Base-by-base conservation (phyloP, 305 asterid species). In the Nicotiana rustica region DNA sequence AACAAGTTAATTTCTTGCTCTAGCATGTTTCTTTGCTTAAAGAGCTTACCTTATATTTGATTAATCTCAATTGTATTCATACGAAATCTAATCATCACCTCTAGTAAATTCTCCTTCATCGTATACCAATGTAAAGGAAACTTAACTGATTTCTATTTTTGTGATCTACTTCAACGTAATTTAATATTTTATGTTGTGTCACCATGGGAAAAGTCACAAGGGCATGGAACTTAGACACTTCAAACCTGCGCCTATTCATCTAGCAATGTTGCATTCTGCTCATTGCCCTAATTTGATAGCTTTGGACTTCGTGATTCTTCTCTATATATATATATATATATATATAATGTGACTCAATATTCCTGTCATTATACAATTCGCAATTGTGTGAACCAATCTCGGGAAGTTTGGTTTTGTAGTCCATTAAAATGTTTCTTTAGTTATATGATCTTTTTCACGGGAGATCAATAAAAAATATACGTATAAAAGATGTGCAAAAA, bases 291-390 rank as follows among this genome's bases (percentile, higher is more conserved):
- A 10, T 77, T 69, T 70, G 76, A 65, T 78, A 77, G 38, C 56
- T 79, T 56, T 57, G 69, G 85, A 85, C 79, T 84, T 21, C 8
- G 84, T 80, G 82, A 17, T 73, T 81, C 76, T 75, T 69, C 77
- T 67, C 2, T 33, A 33, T 33, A 33, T 33, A 33, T 33, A 56
- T 18, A 52, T 31, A 31, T 31, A 33, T 33, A 33, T 33, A 33
- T 33, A 33, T 33, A 56, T 18, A 52, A 35, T 68, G 38, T 81
- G 38, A 59, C 19, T 38, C 73, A 56, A 57, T 82, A 10, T 38
- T 36, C 21, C 21, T n/a, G 61, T 19, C 73, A 81, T 83, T n/a
- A 5, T 47, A 44, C 57, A 69, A 25, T 52, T 78, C 47, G 83
- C 87, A 67, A 62, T 60, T 66, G 66, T n/a, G 31, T 65, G 70